Base-by-base conservation (phyloP, 176 grass and related monocot genomes). In the Ananas comosus region DNA sequence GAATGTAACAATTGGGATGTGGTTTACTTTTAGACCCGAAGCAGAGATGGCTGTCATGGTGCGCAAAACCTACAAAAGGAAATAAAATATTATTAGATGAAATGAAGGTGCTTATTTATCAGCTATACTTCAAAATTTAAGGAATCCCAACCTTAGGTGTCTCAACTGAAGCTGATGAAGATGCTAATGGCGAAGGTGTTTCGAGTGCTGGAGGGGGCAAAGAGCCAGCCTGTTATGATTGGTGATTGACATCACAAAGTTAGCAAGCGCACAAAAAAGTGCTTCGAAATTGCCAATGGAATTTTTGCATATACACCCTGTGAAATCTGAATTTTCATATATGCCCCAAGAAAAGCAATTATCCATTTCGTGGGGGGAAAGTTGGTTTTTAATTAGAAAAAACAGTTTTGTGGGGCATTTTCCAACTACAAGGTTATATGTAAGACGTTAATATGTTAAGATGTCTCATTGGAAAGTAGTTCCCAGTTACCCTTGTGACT, bases 21-120 rank as follows among this genome's bases (percentile, higher is more conserved):
- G 4, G 51, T 59, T 59, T 68, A 77, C 74, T 64, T 77, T 87
- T 51, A 91, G 68, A 58, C 88, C 88, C 51, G 75, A 84, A 67
- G 81, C 81, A 51, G 81, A 87, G 51, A 87, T 80, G n/a, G 75
- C 47, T 21, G 75, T 84, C 68, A 81, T 29, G 51, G 87, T 74
- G 48, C 51, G 81, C 68, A 91, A 11, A 81, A 84, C 75, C 88
- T 87, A 73, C 65, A 70, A 50, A 59, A 65, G 12, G n/a, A 84
- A 74, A 49, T 76, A 49, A 51, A 85, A 74, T 50, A 90, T 42
- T 42, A 61, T 74, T 49, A 10, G 52, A 50, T 61, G 64, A 17
- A 11, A 13, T 22, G 50, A 13, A 9, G 1, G 33, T 42, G 33
- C 5, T 42, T 42, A 42, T 42, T 42, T 42, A n/a, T 33, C 73